Conservation (phyloP, 495 filamentous ascomycete species). For the Cercophora newfieldiana region DNA sequence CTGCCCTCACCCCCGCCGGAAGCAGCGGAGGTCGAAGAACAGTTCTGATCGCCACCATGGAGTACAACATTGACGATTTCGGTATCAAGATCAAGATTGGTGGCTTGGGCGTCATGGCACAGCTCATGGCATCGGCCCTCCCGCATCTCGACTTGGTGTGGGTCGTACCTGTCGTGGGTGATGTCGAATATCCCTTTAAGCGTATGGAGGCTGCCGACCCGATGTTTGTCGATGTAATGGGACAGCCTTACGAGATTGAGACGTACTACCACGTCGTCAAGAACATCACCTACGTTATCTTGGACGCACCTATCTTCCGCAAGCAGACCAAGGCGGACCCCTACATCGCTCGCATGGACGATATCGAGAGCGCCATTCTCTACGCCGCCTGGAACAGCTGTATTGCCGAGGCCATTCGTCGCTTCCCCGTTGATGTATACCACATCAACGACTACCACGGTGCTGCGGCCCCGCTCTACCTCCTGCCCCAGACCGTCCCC, state of each 20-base stretch:
- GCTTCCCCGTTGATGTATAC: conserved; percentile 63
- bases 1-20: conserved; percentile 17
- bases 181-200: conserved; percentile 62
- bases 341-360: conserved; percentile 70
- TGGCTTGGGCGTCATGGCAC: conserved; percentile 67
- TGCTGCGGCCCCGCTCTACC: conserved; percentile 65
- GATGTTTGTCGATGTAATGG: conserved; percentile 64
- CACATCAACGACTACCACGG: conserved; percentile 81
- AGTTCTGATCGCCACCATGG: conserved; percentile 69
- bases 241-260: conserved; percentile 59
- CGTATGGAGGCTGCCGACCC: conserved; percentile 50
- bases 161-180: conserved; percentile 70
- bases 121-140: conserved; percentile 68
- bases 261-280: conserved; percentile 63
- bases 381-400: conserved; percentile 73
- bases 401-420: conserved; percentile 58
- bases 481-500: conserved; percentile 57
- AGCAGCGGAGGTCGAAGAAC: conserved; percentile 44
- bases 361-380: conserved; percentile 67
- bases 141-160: conserved; percentile 67
- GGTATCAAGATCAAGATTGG: conserved; percentile 69
- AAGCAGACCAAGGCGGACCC: conserved; percentile 63
- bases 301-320: conserved; percentile 69
- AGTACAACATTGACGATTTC: conserved; percentile 72
- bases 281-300: conserved; percentile 69